Conservation (phyloP, 495 filamentous ascomycete genomes). For the Neurospora sp. region DNA sequence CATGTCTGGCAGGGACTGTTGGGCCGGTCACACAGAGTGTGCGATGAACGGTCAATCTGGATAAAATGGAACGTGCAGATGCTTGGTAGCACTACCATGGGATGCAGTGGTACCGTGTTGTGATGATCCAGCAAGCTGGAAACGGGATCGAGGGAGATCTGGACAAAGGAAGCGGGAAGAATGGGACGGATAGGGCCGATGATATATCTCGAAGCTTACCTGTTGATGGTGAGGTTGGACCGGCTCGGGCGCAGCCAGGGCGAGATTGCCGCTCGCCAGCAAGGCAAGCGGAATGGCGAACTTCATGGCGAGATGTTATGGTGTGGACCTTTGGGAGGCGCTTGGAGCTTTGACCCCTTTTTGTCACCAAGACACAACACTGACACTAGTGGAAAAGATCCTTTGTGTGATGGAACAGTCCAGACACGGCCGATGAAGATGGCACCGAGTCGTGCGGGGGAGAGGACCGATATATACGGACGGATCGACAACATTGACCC, state of each 20-base stretch:
- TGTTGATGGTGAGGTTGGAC: background rate
- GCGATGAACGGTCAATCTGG: slow-evolving; percentile 3
- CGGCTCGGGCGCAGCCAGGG: slow-evolving; percentile 3
- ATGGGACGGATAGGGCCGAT: background rate
- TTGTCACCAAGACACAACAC: background rate
- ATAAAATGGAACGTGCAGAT: slow-evolving; percentile 5
- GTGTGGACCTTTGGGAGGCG: background rate
- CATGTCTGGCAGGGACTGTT: slow-evolving; percentile 9
- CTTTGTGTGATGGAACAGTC: background rate
- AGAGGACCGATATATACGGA: background rate
- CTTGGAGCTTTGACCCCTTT: background rate
- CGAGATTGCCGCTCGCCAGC: slow-evolving; percentile 10
- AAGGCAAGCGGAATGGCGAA: slow-evolving; percentile 8
- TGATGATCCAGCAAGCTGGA: background rate
- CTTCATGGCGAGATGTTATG: slow-evolving; percentile 9
- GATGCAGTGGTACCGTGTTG: background rate
- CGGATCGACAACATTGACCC: background rate
- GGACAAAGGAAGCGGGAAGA: background rate
- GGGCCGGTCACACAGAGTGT: slow-evolving; percentile 5
- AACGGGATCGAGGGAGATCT: background rate
- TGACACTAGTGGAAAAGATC: background rate
- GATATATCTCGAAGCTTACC: slow-evolving; percentile 4
- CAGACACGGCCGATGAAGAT: background rate
- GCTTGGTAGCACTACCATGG: background rate
- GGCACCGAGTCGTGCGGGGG: background rate